Evolutionary conservation across 306 rosid species (phyloP).

Genomic region (Cucumis sativus): DNA sequence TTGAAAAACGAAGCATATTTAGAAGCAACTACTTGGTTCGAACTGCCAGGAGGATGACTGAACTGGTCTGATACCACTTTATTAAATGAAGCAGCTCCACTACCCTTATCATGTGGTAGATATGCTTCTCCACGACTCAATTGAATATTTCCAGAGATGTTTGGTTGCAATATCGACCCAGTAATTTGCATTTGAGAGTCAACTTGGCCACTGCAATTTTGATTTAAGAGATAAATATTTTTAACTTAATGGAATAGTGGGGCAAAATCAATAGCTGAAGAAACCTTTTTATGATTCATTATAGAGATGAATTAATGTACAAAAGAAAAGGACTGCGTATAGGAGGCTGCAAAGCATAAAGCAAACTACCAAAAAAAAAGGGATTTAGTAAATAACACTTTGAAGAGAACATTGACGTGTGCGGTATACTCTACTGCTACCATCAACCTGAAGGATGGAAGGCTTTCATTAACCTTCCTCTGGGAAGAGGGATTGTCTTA

Average conservation of each 20-base stretch:
- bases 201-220: slow-evolving; percentile 69
- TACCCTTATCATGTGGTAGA: slow-evolving; percentile 87
- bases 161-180: slow-evolving; percentile 85
- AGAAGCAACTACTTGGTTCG: slow-evolving; percentile 54
- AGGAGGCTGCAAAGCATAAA: background rate
- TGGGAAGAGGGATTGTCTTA: no score
- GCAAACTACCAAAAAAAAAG: background rate
- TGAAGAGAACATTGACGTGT: background rate
- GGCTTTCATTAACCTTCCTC: no score
- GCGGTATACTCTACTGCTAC: no score
- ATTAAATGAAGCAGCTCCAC: slow-evolving; percentile 46
- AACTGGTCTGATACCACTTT: slow-evolving; percentile 59
- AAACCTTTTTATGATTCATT: background rate
- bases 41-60: slow-evolving; percentile 42
- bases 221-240: background rate
- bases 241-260: background rate
- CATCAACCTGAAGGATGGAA: no score
- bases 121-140: slow-evolving; percentile 95
- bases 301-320: background rate
- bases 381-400: background rate
- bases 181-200: slow-evolving; percentile 91
- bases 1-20: slow-evolving; percentile 74
- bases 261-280: background rate
- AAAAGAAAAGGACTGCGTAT: background rate
- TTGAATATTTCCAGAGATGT: slow-evolving; percentile 75